Base-by-base conservation (phyloP, 2,329 filamentous ascomycete genomes). In the Xylariomycetidae sp. region DNA sequence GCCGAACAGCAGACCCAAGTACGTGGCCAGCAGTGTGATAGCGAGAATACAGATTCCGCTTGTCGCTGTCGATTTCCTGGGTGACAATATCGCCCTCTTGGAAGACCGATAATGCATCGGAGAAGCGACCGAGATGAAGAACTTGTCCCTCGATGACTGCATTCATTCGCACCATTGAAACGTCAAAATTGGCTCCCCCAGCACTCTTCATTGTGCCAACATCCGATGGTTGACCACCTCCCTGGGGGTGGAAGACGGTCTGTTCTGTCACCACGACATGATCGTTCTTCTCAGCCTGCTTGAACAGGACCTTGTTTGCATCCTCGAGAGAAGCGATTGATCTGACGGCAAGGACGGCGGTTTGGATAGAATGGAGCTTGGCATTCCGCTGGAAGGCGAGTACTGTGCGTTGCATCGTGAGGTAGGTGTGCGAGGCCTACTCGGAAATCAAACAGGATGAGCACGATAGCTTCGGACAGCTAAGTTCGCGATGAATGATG, bases 161-260 rank as follows among this genome's bases (percentile, higher is more conserved):
- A 29, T 70, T 70, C 57, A 67, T 72, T 32, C 80, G 76, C 15
- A 76, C 81, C 2, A 70, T 60, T 3, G 57, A 58, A 7, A 85
- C 75, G 14, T 63, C 49, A 44, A 84, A 79, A 0, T 44, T 49
- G 14, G 48, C 37, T 6, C 46, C 46, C 12, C 45, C 34, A 1
- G 48, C 32, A 30, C 46, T 42, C 1, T 57, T 59, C 41, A 86
- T 81, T 25, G 51, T 59, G 14, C 82, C 82, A 9, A 68, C 64
- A 41, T 87, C 82, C 0, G 74, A 79, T 1, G 82, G 82, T 48
- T 87, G 82, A 6, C 82, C 82, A 39, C 82, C 82, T 14, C 82
- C 82, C 55, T 87, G 82, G 0, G 79, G 76, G 41, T 87, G 79
- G 58, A 87, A 87, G 40, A 86, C 79, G n/a, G 82, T 86, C 29